Conservation (phyloP, 805 yeast genomes). For the Candida sithepensis region DNA sequence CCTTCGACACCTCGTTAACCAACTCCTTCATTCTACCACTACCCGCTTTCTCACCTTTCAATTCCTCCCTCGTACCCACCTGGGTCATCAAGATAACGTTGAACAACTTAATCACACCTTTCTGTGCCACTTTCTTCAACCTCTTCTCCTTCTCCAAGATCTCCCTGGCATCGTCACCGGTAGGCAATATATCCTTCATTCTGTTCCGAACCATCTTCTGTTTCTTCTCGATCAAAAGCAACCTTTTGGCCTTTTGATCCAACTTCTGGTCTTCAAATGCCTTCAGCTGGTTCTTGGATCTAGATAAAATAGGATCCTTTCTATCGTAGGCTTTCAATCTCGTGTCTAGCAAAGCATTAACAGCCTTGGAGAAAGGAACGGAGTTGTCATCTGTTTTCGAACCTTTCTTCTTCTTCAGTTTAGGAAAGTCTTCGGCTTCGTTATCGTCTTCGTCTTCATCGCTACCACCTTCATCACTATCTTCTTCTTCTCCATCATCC, state of each 20-base stretch:
- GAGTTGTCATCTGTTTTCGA: constrained; percentile 68
- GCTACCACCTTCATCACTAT: constrained; percentile 4
- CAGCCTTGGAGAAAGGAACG: constrained; percentile 73
- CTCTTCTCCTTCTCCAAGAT: constrained; percentile 41
- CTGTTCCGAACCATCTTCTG: constrained; percentile 63
- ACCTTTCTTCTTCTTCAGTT: constrained; percentile 35
- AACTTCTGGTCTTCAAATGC: constrained; percentile 77
- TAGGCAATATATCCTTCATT: constrained; percentile 63
- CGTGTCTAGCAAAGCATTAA: constrained; percentile 79
- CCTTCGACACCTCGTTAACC: constrained; percentile 78
- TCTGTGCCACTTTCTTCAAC: constrained; percentile 61
- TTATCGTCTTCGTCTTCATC: neutral
- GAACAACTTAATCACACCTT: constrained; percentile 31
- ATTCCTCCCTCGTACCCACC: constrained; percentile 50
- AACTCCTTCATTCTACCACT: constrained; percentile 53
- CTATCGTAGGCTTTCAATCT: constrained; percentile 85
- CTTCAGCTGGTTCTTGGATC: constrained; percentile 66
- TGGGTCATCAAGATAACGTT: constrained; percentile 72
- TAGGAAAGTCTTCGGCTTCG: constrained; percentile 32
- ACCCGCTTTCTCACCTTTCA: constrained; percentile 40
- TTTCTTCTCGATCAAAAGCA: constrained; percentile 68
- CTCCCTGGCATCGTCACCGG: constrained; percentile 57
- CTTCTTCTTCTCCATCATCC: constrained; percentile 5
- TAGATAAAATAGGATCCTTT: constrained; percentile 84
- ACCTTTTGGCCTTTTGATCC: constrained; percentile 77